These are phyloP conservation scores for Ligustrum vulgare DNA, from an alignment of 257 asterid genomes.

Conservation along the genomic window DNA sequence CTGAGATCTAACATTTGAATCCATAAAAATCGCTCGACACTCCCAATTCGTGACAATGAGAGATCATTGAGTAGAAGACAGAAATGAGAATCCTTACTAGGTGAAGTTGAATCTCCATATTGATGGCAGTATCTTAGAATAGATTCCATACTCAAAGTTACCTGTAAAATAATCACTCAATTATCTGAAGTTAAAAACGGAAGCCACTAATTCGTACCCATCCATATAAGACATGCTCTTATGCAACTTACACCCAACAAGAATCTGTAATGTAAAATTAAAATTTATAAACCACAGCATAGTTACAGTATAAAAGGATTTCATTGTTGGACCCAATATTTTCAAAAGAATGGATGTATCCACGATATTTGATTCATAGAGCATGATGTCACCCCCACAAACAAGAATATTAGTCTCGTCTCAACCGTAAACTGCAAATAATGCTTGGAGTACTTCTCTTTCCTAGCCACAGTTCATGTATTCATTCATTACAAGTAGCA, in stretches of 20 bases:
- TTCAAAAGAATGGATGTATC: not conserved
- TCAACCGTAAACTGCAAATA: not conserved
- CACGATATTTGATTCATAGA: not conserved
- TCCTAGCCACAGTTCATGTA: not conserved
- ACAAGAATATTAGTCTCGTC: not conserved
- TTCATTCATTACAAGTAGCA: not conserved
- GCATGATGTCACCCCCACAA: not conserved
- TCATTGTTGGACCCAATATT: not conserved
- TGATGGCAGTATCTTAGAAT: slow-evolving; percentile 42
- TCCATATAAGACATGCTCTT: not conserved
- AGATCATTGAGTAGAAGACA: slow-evolving; percentile 61
- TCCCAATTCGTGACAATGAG: slow-evolving; percentile 71
- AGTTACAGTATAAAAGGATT: not conserved
- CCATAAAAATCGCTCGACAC: slow-evolving; percentile 74
- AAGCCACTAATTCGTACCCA: not conserved
- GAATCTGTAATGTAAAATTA: not conserved
- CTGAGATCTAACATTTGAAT: slow-evolving; percentile 94
- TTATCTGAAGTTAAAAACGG: slow-evolving; percentile 13
- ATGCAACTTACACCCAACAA: too few relatives aligned
- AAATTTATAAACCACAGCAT: not conserved
- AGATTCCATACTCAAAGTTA: slow-evolving; percentile 50
- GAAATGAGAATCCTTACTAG: slow-evolving; percentile 30
- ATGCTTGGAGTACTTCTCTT: not conserved
- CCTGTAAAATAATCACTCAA: slow-evolving; percentile 42
- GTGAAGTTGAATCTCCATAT: slow-evolving; percentile 52